Conservation (phyloP, 495 filamentous ascomycete genomes). For the Hypomontagnella submonticulosa region DNA sequence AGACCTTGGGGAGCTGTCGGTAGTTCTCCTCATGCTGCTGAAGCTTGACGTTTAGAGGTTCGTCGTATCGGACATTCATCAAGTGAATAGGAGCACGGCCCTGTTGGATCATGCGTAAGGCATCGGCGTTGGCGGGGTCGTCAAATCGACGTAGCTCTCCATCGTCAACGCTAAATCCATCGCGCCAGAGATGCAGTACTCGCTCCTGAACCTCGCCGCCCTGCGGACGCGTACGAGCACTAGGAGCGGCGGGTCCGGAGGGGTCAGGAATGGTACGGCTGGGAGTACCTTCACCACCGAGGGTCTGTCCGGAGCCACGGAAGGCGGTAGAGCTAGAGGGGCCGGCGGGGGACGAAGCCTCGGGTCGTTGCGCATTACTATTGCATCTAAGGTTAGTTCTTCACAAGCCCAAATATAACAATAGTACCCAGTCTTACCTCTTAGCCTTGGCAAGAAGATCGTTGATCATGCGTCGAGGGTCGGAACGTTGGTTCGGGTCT, state of each 20-base stretch:
- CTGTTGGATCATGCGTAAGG: slow-evolving; percentile 83
- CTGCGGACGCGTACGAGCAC: slow-evolving; percentile 23
- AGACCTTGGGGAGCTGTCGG: slow-evolving; percentile 80
- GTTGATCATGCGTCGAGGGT: slow-evolving; percentile 73
- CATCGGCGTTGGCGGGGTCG: slow-evolving; percentile 84
- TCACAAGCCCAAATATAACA: too few relatives aligned
- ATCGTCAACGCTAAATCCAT: slow-evolving; percentile 96
- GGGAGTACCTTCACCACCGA: slow-evolving; percentile 89
- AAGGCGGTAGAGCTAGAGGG: slow-evolving; percentile 70
- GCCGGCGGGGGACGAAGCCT: slow-evolving; percentile 58
- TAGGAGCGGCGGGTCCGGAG: slow-evolving; percentile 49
- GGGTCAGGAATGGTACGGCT: slow-evolving; percentile 78
- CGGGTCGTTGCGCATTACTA: slow-evolving; percentile 69
- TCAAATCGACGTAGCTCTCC: slow-evolving; percentile 89
- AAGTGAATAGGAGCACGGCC: slow-evolving; percentile 89
- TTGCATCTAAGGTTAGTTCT: slow-evolving; percentile 17
- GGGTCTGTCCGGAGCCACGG: slow-evolving; percentile 81
- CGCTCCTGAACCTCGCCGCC: slow-evolving; percentile 65
- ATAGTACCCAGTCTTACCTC: slow-evolving; percentile 75
- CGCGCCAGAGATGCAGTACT: slow-evolving; percentile 87
- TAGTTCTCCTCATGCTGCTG: slow-evolving; percentile 89
- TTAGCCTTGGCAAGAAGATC: slow-evolving; percentile 86
- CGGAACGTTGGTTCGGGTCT: slow-evolving; percentile 72
- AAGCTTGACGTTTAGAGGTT: slow-evolving; percentile 91
- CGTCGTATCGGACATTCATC: slow-evolving; percentile 85